Base-by-base conservation (phyloP, 345 rosid species). In the Isatis tinctoria region DNA sequence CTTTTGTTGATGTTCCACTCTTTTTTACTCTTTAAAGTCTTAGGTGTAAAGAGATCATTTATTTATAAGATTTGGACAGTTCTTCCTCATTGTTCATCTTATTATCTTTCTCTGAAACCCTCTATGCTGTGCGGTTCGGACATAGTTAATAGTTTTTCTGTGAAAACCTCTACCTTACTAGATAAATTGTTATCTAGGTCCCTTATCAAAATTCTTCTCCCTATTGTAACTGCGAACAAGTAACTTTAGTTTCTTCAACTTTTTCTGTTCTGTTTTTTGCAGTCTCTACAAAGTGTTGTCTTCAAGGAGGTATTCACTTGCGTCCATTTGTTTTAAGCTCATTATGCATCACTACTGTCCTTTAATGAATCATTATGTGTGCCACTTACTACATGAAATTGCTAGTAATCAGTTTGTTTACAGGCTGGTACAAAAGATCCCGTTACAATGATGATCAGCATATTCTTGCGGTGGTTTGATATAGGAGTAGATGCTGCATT, bases 361-460 rank as follows among this genome's bases (percentile, higher is more conserved):
- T 75, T 51, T 67, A 14, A 22, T 49, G 28, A 30, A 43, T 28
- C 8, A 61, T 52, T 72, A 39, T 45, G 41, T 18, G 16, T 52
- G 33, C 12, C 64, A 35, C n/a, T 60, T 68, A 8, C 22, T 57
- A n/a, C 62, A 14, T 69, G 62, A 16, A 37, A 33, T 10, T 65
- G 52, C 4, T 60, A 20, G 61, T 47, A 49, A 59, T 79, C 57
- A 78, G 45, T 44, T 80, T 82, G 69, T 81, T 77, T 74, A 37
- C 96, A 94, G 97, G 92, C 97, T 59, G 97, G 97, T 51, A 90
- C 97, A 6, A 92, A 91, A 67, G 98, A 94, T 79, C 97, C 97
- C 74, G 97, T 91, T 69, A 94, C 97, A 27, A 88, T 62, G 90
- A 88, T 91, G 57, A 87, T 88, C 73, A 94, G 89, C 84, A 88